phyloP scores from a whole-genome alignment of 805 yeast genomes.

The Kodamaea neixiangensis region DNA sequence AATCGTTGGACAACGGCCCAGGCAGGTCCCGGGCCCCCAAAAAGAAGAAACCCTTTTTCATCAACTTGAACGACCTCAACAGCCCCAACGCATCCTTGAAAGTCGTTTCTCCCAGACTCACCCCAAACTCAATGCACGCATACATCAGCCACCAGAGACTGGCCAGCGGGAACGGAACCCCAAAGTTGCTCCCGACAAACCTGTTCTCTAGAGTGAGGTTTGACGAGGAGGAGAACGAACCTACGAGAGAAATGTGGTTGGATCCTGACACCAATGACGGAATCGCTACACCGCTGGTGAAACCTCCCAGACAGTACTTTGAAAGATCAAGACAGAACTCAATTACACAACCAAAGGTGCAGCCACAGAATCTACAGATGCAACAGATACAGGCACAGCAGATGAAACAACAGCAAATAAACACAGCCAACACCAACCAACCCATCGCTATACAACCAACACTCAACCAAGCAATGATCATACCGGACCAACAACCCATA shows the following conservation, averaged over 20 bases:
- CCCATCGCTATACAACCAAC: background rate
- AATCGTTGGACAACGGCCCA: constrained; percentile 1
- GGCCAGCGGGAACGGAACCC: constrained; percentile 7
- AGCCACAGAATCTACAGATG: background rate
- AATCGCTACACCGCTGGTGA: background rate
- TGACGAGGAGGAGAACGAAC: constrained; percentile 6
- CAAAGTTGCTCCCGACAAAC: constrained; percentile 15
- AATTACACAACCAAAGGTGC: background rate
- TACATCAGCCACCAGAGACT: constrained; percentile 5
- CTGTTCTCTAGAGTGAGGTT: constrained; percentile 15
- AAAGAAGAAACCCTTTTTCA: constrained; percentile 11
- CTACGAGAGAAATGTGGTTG: constrained; percentile 10
- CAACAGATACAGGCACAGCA: background rate
- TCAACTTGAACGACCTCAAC: constrained; percentile 15
- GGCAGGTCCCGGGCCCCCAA: constrained; percentile 5
- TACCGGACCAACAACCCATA: background rate
- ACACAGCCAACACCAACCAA: background rate
- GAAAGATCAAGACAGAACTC: background rate
- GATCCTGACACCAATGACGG: background rate
- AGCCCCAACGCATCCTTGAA: constrained; percentile 6
- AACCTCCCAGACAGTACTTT: background rate
- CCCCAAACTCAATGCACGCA: constrained; percentile 6
- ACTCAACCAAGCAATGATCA: background rate
- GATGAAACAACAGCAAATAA: background rate
- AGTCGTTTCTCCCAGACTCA: constrained; percentile 7